A percentile compares a stretch with the other conserved stretches of the same genome.
Conservation (phyloP, 2,329 filamentous ascomycete species). For the Lecanicillium sp. region DNA sequence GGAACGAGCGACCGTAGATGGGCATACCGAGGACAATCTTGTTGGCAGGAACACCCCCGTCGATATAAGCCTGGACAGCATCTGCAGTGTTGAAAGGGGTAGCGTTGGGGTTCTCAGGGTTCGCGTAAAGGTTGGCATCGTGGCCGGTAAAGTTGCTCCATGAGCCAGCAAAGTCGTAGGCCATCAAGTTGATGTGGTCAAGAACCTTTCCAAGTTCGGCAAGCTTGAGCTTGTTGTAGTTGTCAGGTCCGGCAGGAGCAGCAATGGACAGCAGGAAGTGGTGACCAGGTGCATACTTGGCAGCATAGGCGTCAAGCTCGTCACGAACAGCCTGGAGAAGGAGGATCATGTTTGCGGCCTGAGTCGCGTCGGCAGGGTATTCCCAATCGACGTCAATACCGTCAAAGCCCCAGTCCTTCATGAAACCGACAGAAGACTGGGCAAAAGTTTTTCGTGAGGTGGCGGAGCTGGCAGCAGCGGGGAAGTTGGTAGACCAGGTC, state of each 20-base stretch:
- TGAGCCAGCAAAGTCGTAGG: slow-evolving; percentile 70
- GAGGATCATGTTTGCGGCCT: slow-evolving; percentile 39
- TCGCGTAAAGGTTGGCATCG: slow-evolving; percentile 63
- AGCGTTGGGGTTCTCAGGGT: slow-evolving; percentile 42
- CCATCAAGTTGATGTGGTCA: slow-evolving; percentile 63
- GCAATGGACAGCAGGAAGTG: slow-evolving; percentile 52
- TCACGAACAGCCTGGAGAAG: slow-evolving; percentile 39
- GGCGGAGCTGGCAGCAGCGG: slow-evolving; percentile 57
- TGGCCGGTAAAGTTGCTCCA: slow-evolving; percentile 63
- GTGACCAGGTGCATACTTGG: slow-evolving; percentile 37
- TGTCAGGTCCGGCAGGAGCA: slow-evolving; percentile 40
- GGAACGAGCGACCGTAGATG: slow-evolving; percentile 35
- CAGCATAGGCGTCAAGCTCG: slow-evolving; percentile 44
- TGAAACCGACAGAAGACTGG: slow-evolving; percentile 56
- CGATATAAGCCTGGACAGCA: slow-evolving; percentile 60
- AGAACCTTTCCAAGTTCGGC: slow-evolving; percentile 41
- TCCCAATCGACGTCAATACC: slow-evolving; percentile 41
- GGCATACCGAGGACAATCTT: slow-evolving; percentile 78
- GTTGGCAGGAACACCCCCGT: slow-evolving; percentile 51
- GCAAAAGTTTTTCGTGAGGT: slow-evolving; percentile 62
- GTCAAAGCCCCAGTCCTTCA: slow-evolving; percentile 66
- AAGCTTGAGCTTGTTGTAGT: slow-evolving; percentile 46
- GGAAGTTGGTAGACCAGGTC: slow-evolving; percentile 76
- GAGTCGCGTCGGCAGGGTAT: slow-evolving; percentile 30
- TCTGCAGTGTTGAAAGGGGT: slow-evolving; percentile 66